phyloP scores from a whole-genome alignment of 495 filamentous ascomycete genomes.

The Hypoxylon cercidicola region DNA sequence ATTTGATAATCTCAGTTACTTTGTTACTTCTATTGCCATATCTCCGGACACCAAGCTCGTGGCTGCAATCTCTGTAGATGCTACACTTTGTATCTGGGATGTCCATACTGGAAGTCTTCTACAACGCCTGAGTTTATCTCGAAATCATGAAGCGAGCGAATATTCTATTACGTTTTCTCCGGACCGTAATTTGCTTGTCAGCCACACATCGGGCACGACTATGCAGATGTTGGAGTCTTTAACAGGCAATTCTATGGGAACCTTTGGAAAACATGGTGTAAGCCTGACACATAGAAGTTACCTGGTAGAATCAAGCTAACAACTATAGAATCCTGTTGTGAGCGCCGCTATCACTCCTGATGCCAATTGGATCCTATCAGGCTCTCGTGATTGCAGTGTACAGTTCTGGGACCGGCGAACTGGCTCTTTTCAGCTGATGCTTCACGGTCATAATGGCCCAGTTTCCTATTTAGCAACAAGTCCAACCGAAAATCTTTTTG shows the following conservation, averaged over 20 bases:
- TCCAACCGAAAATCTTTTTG: not conserved
- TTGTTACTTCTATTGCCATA: not conserved
- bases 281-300: not conserved
- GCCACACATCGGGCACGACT: not conserved
- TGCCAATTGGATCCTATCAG: not conserved
- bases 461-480: not conserved
- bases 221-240: not conserved
- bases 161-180: not conserved
- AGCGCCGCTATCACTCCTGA: not conserved
- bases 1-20: too few relatives aligned
- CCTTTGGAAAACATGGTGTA: not conserved
- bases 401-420: not conserved
- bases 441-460: not conserved
- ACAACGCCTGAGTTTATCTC: not conserved
- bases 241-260: not conserved
- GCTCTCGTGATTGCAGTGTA: not conserved
- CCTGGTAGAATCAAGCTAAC: not conserved
- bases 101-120: not conserved
- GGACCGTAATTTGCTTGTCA: not conserved
- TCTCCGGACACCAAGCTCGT: not conserved
- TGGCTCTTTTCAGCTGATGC: not conserved
- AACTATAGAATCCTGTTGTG: not conserved
- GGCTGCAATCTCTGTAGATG: not conserved
- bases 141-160: not conserved
- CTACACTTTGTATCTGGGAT: not conserved